A percentile compares a stretch with the other conserved stretches of the same genome.
These are phyloP conservation scores for Microbotryomycetes sp. DNA, from an alignment of 1,284 basidiomycete genomes.

Conservation along the genomic window DNA sequence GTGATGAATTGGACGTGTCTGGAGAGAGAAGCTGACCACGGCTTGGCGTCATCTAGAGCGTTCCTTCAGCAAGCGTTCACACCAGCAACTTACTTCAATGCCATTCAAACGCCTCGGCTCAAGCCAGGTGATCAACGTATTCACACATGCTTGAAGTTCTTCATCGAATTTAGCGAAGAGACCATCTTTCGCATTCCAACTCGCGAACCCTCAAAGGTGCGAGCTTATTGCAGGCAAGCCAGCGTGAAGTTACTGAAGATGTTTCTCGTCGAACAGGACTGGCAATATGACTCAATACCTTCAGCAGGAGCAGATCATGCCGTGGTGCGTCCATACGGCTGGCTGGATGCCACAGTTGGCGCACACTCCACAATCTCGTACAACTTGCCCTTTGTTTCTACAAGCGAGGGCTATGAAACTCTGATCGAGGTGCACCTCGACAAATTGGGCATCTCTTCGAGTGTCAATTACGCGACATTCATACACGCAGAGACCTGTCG, in stretches of 20 bases:
- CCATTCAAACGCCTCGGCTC: slow-evolving; percentile 53
- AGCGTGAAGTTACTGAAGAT: no score
- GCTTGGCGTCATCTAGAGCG: slow-evolving; percentile 47
- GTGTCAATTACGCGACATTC: slow-evolving; percentile 75
- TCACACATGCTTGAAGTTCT: slow-evolving; percentile 70
- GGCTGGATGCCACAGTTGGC: slow-evolving; percentile 66
- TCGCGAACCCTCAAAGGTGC: slow-evolving; percentile 72
- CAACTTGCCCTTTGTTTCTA: slow-evolving; percentile 70
- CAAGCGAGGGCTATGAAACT: slow-evolving; percentile 65
- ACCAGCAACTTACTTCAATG: slow-evolving; percentile 66
- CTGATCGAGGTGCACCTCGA: slow-evolving; percentile 75
- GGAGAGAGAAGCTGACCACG: slow-evolving; percentile 84
- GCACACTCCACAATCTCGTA: slow-evolving; percentile 77
- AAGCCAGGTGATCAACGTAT: slow-evolving; percentile 69
- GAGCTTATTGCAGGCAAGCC: no score
- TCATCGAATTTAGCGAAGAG: slow-evolving; percentile 68
- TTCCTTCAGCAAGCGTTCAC: slow-evolving; percentile 74
- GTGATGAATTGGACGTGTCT: no score
- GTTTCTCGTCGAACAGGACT: slow-evolving; percentile 51
- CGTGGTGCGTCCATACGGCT: slow-evolving; percentile 57
- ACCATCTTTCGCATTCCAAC: slow-evolving; percentile 76
- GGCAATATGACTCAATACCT: slow-evolving; percentile 69
- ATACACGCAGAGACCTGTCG: slow-evolving; percentile 64
- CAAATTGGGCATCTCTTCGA: slow-evolving; percentile 66
- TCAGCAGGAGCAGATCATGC: slow-evolving; percentile 33